Conservation (phyloP, 1,284 basidiomycete species). For the Sanghuangporus weigelae region DNA sequence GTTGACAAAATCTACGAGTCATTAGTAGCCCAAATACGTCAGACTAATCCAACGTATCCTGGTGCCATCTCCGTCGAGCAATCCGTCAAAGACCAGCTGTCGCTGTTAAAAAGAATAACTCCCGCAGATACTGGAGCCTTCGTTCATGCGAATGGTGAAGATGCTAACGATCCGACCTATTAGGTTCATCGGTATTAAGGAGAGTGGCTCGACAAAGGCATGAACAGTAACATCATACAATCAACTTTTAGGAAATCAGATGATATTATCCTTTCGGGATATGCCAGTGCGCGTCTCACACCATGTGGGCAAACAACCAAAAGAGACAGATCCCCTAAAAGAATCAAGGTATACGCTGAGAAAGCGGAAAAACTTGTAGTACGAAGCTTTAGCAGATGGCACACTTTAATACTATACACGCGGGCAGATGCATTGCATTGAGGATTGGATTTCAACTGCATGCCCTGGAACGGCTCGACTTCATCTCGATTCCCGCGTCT, state of each 20-base stretch:
- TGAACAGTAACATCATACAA: no score
- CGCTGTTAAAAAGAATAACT: constrained; percentile 2
- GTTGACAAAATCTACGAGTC: background rate
- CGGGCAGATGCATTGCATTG: no score
- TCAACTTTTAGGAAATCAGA: background rate
- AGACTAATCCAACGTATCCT: background rate
- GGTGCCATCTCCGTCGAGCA: constrained; percentile 6
- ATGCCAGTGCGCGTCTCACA: background rate
- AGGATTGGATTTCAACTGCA: no score
- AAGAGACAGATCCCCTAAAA: no score
- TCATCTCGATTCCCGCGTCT: no score
- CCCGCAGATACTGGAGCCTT: constrained; percentile 3
- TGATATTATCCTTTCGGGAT: background rate
- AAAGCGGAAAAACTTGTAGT: no score
- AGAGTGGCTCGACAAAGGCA: no score
- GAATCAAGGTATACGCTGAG: no score
- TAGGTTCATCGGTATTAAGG: background rate
- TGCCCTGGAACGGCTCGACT: no score
- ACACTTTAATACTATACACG: no score
- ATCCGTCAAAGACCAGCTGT: background rate
- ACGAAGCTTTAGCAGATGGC: no score
- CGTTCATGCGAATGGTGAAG: background rate
- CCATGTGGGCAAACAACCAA: no score
- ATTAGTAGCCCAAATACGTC: background rate
- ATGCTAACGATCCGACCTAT: background rate